Evolutionary conservation across 805 yeast species (phyloP), one percentile per base, ranked within the genome.

Genomic region (Debaryomyces prosopidis): DNA sequence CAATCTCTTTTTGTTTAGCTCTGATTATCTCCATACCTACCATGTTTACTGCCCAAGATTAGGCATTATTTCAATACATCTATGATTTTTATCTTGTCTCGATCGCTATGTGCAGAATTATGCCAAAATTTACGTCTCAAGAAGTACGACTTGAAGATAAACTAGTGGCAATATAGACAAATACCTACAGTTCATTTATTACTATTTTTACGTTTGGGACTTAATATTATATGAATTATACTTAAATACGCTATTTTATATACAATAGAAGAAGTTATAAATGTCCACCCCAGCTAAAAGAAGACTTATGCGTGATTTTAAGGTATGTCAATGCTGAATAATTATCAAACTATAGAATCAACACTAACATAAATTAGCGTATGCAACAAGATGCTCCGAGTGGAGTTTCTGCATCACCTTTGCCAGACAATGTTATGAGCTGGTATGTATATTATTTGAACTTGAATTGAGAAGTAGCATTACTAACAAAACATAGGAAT

Each of bases 221-320:
- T 14, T 30, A 8, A 14, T 11, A 30, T 30, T 39, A 26, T 11
- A 14, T 27, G 33, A 26, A 39, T 16, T 16, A 11, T 9, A 17
- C 14, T 16, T 14, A 16, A 23, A 15, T 31, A 12, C 16, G 5
- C 18, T 39, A n/a, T n/a, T 17, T 20, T 11, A 32, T 19, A 31
- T 23, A 23, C 9, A 12, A 34, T 19, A 18, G 23, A n/a, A 33
- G 27, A 14, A 32, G 30, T 16, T 20, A 18, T 42, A 35, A 34
- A 92, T 92, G 99, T 91, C 98, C 6, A 94, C 99, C 6, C 94
- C 97, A 12, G 99, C 99, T n/a, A 84, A 96, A 66, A 87, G 97
- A 82, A 84, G 99, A 73, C 82, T 94, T 59, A 94, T 94, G 98
- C 87, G 99, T 68, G 99, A 94, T 70, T 89, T 94, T 71, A 91